These are phyloP conservation scores for Cutaneotrichosporon dermatis DNA, from an alignment of 1,284 basidiomycete species.

Conservation along the genomic window DNA sequence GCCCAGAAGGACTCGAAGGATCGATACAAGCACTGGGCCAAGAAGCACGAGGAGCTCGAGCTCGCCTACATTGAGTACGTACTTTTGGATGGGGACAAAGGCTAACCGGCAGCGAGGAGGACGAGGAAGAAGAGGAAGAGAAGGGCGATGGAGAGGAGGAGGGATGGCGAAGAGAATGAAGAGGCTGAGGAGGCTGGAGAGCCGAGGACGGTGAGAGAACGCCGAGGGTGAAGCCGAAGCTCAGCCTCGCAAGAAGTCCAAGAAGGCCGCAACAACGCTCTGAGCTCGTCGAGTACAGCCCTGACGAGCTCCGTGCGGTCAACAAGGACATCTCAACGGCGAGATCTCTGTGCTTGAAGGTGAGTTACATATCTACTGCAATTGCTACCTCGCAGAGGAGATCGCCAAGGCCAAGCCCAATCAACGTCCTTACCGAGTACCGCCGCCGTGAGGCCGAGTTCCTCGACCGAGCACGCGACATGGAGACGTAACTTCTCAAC, in stretches of 20 bases:
- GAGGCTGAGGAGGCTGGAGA: slow-evolving; percentile 34
- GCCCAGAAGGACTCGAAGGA: slow-evolving; percentile 61
- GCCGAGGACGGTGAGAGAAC: slow-evolving; percentile 29
- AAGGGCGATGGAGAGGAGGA: no score
- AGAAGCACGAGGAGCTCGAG: slow-evolving; percentile 68
- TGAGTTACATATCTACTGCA: no score
- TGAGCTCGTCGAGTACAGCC: slow-evolving; percentile 67
- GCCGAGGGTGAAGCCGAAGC: slow-evolving; percentile 18
- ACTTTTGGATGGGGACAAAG: slow-evolving; percentile 8
- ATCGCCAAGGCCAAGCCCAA: slow-evolving; percentile 78
- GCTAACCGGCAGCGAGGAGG: no score
- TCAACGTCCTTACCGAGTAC: slow-evolving; percentile 86
- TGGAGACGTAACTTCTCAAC: slow-evolving; percentile 74
- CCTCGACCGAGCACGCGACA: slow-evolving; percentile 76
- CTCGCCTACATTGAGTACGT: slow-evolving; percentile 82
- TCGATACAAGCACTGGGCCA: slow-evolving; percentile 64
- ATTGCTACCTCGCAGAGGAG: no score
- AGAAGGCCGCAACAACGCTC: slow-evolving; percentile 45
- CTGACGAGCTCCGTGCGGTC: slow-evolving; percentile 73
- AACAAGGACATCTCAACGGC: slow-evolving; percentile 68
- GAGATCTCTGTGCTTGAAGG: slow-evolving; percentile 73
- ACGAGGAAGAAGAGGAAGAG: no score
- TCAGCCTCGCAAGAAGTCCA: slow-evolving; percentile 17
- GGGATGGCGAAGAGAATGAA: slow-evolving; percentile 17
- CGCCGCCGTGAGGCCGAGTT: slow-evolving; percentile 86